Conservation (phyloP, 2,329 filamentous ascomycete genomes). For the Aureobasidium sp. region DNA sequence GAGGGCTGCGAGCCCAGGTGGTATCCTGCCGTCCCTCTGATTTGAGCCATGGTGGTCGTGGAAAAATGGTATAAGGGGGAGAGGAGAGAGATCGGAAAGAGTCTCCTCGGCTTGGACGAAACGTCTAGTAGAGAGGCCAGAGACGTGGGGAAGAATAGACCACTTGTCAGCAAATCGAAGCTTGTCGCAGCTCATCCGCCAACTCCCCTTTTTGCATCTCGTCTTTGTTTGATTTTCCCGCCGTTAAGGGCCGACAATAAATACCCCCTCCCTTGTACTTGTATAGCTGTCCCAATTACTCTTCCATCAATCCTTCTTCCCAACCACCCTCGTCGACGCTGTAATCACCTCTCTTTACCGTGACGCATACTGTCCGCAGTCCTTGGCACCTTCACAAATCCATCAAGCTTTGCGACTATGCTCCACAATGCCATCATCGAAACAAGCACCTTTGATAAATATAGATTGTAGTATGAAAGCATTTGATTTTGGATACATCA, state of each 20-base stretch:
- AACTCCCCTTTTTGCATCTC: not conserved
- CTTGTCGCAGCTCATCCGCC: not conserved
- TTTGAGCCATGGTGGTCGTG: conserved; percentile 43
- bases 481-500: conserved; percentile 1
- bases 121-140: not conserved
- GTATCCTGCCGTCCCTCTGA: conserved; percentile 64
- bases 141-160: conserved; percentile 9
- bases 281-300: not conserved
- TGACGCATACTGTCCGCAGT: not conserved
- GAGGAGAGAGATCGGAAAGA: not conserved
- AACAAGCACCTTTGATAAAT: not conserved
- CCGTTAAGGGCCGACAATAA: conserved; percentile 4
- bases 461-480: not conserved
- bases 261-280: not conserved
- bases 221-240: not conserved
- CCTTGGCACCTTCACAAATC: not conserved
- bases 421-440: not conserved
- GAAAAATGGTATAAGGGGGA: conserved; percentile 2
- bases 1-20: conserved; percentile 64
- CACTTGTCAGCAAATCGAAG: conserved; percentile 10
- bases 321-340: not conserved
- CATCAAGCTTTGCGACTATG: not conserved
- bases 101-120: not conserved
- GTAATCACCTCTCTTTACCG: not conserved
- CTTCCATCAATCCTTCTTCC: not conserved